Evolutionary conservation across 805 yeast genomes (phyloP).

Genomic region (Ogataea salicorniae): DNA sequence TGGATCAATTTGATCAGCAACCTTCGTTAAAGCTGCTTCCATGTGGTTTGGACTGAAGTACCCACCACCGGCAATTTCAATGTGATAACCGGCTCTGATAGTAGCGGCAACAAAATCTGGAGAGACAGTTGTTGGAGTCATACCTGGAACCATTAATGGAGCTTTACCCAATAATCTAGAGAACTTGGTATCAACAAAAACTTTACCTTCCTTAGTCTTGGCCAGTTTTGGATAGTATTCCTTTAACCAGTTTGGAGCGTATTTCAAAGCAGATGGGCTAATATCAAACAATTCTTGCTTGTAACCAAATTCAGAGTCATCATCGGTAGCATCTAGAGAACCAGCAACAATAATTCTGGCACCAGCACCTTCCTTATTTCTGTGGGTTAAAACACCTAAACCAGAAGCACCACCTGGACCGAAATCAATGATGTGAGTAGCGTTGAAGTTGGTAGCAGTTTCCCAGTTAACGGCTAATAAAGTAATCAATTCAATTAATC

Average conservation of each 20-base stretch:
- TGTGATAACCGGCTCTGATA: conserved; percentile 92
- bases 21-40: conserved; percentile 69
- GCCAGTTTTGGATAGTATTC: conserved; percentile 84
- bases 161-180: conserved; percentile 89
- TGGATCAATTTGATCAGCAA: conserved; percentile 64
- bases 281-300: conserved; percentile 90
- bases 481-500: conserved; percentile 80
- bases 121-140: conserved; percentile 97
- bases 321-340: conserved; percentile 61
- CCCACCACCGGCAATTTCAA: conserved; percentile 99
- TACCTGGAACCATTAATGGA: conserved; percentile 97
- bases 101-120: conserved; percentile 94
- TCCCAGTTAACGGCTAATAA: conserved; percentile 95
- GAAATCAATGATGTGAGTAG: conserved; percentile 90
- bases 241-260: conserved; percentile 85
- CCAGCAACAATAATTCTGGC: conserved; percentile 92
- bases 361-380: conserved; percentile 99
- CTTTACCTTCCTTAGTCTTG: conserved; percentile 66
- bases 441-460: conserved; percentile 67
- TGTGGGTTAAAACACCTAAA: conserved; percentile 90
- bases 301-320: conserved; percentile 86
- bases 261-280: conserved; percentile 58
- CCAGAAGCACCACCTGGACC: conserved; percentile 99
- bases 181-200: conserved; percentile 89
- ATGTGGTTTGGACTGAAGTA: conserved; percentile 72